Percentiles rank a stretch among this genome's conserved stretches.
Conservation (phyloP, 768 basidiomycete genomes). For the Boletus pseudopeckii region DNA sequence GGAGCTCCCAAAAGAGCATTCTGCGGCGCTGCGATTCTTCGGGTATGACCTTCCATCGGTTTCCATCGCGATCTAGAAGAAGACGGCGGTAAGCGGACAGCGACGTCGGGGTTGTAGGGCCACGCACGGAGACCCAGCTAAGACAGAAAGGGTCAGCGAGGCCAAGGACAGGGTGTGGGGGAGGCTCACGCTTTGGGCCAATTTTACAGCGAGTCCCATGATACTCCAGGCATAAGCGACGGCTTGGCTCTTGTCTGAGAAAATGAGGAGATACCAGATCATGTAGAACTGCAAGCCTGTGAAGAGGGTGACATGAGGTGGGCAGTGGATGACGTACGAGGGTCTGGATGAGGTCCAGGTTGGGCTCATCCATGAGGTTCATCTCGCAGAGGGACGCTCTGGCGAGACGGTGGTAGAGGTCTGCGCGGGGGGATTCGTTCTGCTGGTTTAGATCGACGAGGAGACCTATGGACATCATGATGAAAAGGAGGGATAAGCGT, state of each 20-base stretch:
- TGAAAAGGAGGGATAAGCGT: slow-evolving; percentile 62
- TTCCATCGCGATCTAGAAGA: slow-evolving; percentile 60
- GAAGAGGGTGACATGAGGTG: slow-evolving; percentile 28
- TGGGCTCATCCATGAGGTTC: slow-evolving; percentile 71
- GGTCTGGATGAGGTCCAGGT: slow-evolving; percentile 68
- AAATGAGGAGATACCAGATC: slow-evolving; percentile 72
- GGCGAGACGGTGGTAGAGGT: slow-evolving; percentile 64
- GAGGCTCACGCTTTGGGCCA: slow-evolving; percentile 63
- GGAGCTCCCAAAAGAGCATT: slow-evolving; percentile 70
- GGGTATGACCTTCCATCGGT: slow-evolving; percentile 61
- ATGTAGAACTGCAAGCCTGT: slow-evolving; percentile 55
- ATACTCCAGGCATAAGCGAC: slow-evolving; percentile 74
- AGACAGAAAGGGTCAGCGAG: slow-evolving; percentile 3
- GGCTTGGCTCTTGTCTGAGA: slow-evolving; percentile 70
- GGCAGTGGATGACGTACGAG: slow-evolving; percentile 40
- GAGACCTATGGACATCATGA: slow-evolving; percentile 71
- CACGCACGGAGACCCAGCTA: slow-evolving; percentile 68
- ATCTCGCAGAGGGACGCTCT: slow-evolving; percentile 68
- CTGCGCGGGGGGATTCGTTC: slow-evolving; percentile 54
- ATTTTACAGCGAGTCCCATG: slow-evolving; percentile 70
- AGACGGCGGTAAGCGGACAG: slow-evolving; percentile 24
- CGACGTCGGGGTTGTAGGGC: slow-evolving; percentile 2
- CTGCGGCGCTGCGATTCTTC: slow-evolving; percentile 70
- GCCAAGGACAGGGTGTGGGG: neutral
- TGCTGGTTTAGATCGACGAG: slow-evolving; percentile 60